phyloP scores from a whole-genome alignment of 1,139 yeast genomes.

The Candida labiduridarum region DNA sequence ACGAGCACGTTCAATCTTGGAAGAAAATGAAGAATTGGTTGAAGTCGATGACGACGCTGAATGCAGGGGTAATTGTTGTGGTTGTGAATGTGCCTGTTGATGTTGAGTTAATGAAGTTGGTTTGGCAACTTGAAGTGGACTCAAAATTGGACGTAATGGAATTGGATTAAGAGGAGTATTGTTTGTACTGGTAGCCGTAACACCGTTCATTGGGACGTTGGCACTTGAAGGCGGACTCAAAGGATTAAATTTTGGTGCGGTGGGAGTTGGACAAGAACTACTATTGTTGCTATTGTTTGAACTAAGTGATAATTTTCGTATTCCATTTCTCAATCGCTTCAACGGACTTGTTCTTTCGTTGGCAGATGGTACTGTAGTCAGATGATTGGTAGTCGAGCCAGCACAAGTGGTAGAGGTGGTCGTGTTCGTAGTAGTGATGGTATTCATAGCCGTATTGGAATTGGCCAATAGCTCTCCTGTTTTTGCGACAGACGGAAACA shows the following conservation, averaged over 20 bases:
- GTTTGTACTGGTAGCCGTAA: conserved; percentile 14
- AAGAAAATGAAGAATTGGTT: conserved; percentile 13
- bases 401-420: neutral
- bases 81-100: conserved; percentile 13
- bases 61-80: conserved; percentile 8
- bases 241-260: conserved; percentile 22
- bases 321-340: conserved; percentile 37
- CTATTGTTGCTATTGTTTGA: conserved; percentile 11
- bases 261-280: conserved; percentile 11
- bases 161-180: conserved; percentile 13
- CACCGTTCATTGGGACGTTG: neutral
- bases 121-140: conserved; percentile 12
- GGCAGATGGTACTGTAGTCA: conserved; percentile 13
- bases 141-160: conserved; percentile 13
- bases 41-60: conserved; percentile 16
- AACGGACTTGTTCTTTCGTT: conserved; percentile 15
- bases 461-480: conserved; percentile 6
- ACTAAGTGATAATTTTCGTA: conserved; percentile 33
- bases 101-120: conserved; percentile 4
- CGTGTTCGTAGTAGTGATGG: neutral
- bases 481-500: conserved; percentile 23
- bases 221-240: conserved; percentile 11
- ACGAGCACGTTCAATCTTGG: conserved; percentile 15
- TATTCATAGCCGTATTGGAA: neutral
- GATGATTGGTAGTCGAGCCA: neutral